phyloP scores from a whole-genome alignment of 2,329 filamentous ascomycete genomes.

The Cercospora zeae-maydis region DNA sequence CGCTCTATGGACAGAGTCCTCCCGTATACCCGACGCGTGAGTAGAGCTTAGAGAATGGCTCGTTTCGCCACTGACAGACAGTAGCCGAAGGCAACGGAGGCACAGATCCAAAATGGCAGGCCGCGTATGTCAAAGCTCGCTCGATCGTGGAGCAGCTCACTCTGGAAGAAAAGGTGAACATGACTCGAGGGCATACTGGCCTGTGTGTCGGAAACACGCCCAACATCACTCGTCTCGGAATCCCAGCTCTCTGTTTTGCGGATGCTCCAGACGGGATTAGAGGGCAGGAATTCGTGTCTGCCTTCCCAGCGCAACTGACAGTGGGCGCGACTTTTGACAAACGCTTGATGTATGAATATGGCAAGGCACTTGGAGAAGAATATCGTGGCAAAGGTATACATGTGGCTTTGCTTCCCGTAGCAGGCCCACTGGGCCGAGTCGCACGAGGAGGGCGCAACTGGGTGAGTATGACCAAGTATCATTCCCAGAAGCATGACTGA shows the following conservation, averaged over 20 bases:
- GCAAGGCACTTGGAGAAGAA: slow-evolving; percentile 49
- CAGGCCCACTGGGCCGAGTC: slow-evolving; percentile 54
- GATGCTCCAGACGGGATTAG: slow-evolving; percentile 56
- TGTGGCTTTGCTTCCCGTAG: slow-evolving; percentile 58
- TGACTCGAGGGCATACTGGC: slow-evolving; percentile 34
- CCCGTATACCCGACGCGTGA: slow-evolving; percentile 33
- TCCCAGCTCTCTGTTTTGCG: slow-evolving; percentile 52
- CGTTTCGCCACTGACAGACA: slow-evolving; percentile 1
- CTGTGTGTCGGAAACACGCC: slow-evolving; percentile 72
- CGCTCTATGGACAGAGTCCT: slow-evolving; percentile 24
- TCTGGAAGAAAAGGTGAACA: slow-evolving; percentile 36
- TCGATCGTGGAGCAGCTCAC: slow-evolving; percentile 36
- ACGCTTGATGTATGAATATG: slow-evolving; percentile 52
- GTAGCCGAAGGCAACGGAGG: slow-evolving; percentile 27
- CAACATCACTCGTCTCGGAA: slow-evolving; percentile 64
- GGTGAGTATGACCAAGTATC: slow-evolving; percentile 35
- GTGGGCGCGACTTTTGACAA: slow-evolving; percentile 51
- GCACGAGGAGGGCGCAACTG: slow-evolving; percentile 37
- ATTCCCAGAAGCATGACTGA: background rate
- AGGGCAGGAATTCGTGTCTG: slow-evolving; percentile 69
- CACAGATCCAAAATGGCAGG: slow-evolving; percentile 27
- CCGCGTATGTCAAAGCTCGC: slow-evolving; percentile 34
- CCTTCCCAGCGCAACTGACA: slow-evolving; percentile 74
- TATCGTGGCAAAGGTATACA: slow-evolving; percentile 34
- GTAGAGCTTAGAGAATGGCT: background rate